Evolutionary conservation across 495 filamentous ascomycete species (phyloP), one percentile per base, ranked within the genome.

Genomic region (Pyronema omphalodes): DNA sequence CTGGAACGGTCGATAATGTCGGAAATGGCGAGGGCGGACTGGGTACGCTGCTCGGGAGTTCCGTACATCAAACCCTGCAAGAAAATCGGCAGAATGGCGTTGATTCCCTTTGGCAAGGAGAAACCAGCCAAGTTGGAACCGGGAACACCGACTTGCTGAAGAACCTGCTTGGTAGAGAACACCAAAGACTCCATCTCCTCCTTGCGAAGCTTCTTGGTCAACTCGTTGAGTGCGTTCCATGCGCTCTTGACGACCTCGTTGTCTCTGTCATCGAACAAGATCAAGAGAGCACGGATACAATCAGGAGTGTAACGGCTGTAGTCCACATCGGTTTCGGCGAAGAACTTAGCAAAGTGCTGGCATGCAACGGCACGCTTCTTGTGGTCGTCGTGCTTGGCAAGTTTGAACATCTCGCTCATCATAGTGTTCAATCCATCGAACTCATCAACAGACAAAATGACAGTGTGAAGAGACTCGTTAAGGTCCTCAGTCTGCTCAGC

Each of bases 131-230:
- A 73, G 62, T 89, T 79, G 18, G 80, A 75, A 5, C 93, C 93
- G 44, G 88, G 69, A 12, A 94, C 83, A 46, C 91, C 91, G 34
- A 96, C 86, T 57, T 88, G 85, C 52, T 83, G 76, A 46, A 98
- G 71, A 1, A 84, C 76, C 62, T 88, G 82, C 37, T 88, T 78
- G 0, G 89, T 93, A 5, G 89, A 88, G 57, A 78, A 71, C 7
- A 89, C 87, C n/a, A 98, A 71, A 0, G 83, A 76, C 65, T 98
- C 91, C 91, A 98, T 96, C 68, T 96, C 91, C 67, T 98, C 91
- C 66, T 98, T 98, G 65, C 83, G 84, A 57, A 98, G 75, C 61
- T 76, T 80, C 65, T 86, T 84, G 17, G 86, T 94, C 59, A 98
- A 77, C 59, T 83, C 85, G 60, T 72, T 88, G 43, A 96, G 75